A percentile compares a stretch with the other conserved stretches of the same genome.
phyloP scores from a whole-genome alignment of 495 filamentous ascomycete species.

The Rusavskia elegans region DNA sequence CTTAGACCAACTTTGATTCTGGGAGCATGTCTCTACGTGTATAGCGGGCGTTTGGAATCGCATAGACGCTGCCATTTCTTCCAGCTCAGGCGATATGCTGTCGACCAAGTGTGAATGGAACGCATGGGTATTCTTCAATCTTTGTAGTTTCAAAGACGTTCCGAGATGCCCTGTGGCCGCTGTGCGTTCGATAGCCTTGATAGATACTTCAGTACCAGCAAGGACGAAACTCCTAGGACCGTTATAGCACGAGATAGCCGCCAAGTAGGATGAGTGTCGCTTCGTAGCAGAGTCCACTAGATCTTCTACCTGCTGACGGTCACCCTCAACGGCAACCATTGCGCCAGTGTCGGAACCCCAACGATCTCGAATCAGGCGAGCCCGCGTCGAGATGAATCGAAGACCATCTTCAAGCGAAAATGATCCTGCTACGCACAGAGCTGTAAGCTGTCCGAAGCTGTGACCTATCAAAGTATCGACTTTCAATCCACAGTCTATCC shows the following conservation, averaged over 20 bases:
- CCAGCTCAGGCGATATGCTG: slow-evolving; percentile 18
- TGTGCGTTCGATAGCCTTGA: slow-evolving; percentile 7
- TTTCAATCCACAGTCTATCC: slow-evolving; percentile 29
- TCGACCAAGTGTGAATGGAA: slow-evolving; percentile 36
- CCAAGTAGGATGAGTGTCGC: neutral
- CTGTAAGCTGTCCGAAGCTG: slow-evolving; percentile 33
- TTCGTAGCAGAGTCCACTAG: slow-evolving; percentile 3
- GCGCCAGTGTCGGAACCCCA: slow-evolving; percentile 33
- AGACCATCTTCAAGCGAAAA: slow-evolving; percentile 23
- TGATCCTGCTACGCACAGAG: slow-evolving; percentile 23
- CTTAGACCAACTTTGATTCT: slow-evolving; percentile 14
- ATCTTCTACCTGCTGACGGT: slow-evolving; percentile 5
- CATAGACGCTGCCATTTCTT: slow-evolving; percentile 13
- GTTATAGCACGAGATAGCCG: slow-evolving; percentile 34
- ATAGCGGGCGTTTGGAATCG: slow-evolving; percentile 19
- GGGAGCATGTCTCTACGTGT: slow-evolving; percentile 20
- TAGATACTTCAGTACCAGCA: slow-evolving; percentile 21
- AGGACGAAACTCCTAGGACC: slow-evolving; percentile 29
- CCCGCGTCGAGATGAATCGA: slow-evolving; percentile 25
- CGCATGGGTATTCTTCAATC: too few relatives aligned
- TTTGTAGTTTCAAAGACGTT: slow-evolving; percentile 22
- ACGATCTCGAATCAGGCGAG: slow-evolving; percentile 22
- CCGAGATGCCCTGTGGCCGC: slow-evolving; percentile 15
- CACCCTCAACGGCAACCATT: slow-evolving; percentile 27
- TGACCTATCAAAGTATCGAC: slow-evolving; percentile 32